Evolutionary conservation across 1,139 yeast genomes (phyloP).

Genomic region (Blastobotrys malaysiensis): DNA sequence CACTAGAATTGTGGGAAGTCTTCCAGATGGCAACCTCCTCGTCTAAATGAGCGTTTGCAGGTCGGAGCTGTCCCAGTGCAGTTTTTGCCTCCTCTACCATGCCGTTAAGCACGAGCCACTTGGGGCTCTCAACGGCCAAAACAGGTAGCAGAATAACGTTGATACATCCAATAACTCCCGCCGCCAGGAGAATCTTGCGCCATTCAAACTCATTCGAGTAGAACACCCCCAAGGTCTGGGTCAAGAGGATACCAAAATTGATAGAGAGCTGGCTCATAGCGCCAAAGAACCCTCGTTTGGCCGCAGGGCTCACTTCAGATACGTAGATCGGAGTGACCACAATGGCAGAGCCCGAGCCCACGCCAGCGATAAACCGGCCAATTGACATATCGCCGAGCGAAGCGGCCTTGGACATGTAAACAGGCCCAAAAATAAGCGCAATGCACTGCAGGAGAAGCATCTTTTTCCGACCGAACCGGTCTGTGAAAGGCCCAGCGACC

Average conservation of each 20-base stretch:
- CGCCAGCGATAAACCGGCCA: conserved; percentile 75
- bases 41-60: conserved; percentile 17
- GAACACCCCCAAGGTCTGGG: conserved; percentile 65
- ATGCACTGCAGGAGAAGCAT: conserved; percentile 53
- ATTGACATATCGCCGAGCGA: conserved; percentile 43
- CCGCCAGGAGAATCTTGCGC: conserved; percentile 63
- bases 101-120: conserved; percentile 55
- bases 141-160: conserved; percentile 44
- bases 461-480: conserved; percentile 57
- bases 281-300: conserved; percentile 71
- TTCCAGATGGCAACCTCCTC: conserved; percentile 25
- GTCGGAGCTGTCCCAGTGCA: conserved; percentile 24
- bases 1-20: neutral
- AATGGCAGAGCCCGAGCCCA: conserved; percentile 82
- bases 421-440: conserved; percentile 62
- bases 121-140: conserved; percentile 71
- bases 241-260: conserved; percentile 73
- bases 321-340: conserved; percentile 80
- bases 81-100: conserved; percentile 35
- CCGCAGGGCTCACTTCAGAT: conserved; percentile 70
- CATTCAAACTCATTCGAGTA: conserved; percentile 66
- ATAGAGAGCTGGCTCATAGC: conserved; percentile 83
- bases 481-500: conserved; percentile 66
- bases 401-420: conserved; percentile 50
- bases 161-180: conserved; percentile 47